Evolutionary conservation across 208 protist species (phyloP).

Genomic region (Crithidia bombi): DNA sequence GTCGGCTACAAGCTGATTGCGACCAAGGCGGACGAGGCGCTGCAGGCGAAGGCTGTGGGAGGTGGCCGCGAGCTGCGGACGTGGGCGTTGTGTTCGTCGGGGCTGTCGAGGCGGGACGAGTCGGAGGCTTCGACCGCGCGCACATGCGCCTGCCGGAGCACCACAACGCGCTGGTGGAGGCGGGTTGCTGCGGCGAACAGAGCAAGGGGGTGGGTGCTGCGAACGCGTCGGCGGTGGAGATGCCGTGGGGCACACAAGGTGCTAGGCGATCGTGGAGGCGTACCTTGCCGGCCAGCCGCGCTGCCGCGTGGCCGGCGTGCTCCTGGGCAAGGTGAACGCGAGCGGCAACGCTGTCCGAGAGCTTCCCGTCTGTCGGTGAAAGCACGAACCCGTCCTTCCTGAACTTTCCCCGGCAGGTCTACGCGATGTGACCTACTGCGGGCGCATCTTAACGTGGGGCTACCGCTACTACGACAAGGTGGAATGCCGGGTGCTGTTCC

Average conservation of each 20-base stretch:
- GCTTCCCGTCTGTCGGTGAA: neutral
- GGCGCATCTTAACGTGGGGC: constrained; percentile 15
- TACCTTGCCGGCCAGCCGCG: constrained; percentile 15
- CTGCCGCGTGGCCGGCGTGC: neutral
- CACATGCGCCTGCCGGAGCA: constrained; percentile 16
- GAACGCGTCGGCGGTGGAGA: constrained; percentile 14
- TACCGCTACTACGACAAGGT: constrained; percentile 16
- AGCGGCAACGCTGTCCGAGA: constrained; percentile 16
- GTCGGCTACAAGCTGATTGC: constrained; percentile 1
- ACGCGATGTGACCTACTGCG: constrained; percentile 12
- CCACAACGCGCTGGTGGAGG: constrained; percentile 22
- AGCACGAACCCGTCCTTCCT: constrained; percentile 1
- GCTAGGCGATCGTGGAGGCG: constrained; percentile 22
- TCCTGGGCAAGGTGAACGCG: constrained; percentile 18
- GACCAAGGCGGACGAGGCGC: neutral
- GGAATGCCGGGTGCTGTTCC: neutral
- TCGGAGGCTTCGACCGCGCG: constrained; percentile 15
- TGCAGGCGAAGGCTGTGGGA: constrained; percentile 18
- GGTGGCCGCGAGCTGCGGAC: constrained; percentile 16
- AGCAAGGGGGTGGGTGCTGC: constrained; percentile 7
- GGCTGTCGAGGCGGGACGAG: neutral
- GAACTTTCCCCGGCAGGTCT: constrained; percentile 5
- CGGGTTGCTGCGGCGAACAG: neutral
- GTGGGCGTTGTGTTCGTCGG: constrained; percentile 15
- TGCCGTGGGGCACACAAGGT: constrained; percentile 15